These are phyloP conservation scores for Fonsecaea monophora DNA, from an alignment of 2,329 filamentous ascomycete genomes.

Conservation along the genomic window DNA sequence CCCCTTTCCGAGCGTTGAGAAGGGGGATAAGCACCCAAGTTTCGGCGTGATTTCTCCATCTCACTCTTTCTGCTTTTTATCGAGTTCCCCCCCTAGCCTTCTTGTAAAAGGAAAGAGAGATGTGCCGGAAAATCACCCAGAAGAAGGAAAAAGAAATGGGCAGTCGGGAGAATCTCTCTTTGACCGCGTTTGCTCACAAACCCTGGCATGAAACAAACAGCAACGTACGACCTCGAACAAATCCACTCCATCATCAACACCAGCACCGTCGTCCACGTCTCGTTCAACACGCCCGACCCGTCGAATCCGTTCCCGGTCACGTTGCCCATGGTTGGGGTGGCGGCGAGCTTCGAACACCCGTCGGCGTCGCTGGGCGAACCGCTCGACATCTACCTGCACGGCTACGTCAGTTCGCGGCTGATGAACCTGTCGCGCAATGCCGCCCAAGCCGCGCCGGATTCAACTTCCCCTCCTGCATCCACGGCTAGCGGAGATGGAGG, in stretches of 20 bases:
- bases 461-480: not conserved
- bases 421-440: conserved; percentile 74
- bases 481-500: conserved; percentile 41
- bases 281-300: conserved; percentile 67
- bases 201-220: conserved; percentile 51
- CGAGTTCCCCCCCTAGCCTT: too few relatives aligned
- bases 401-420: conserved; percentile 78
- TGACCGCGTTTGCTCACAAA: not conserved
- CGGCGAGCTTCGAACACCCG: conserved; percentile 72
- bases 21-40: too few relatives aligned
- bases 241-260: conserved; percentile 79
- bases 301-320: conserved; percentile 74
- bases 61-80: too few relatives aligned
- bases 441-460: conserved; percentile 43
- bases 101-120: too few relatives aligned
- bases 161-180: too few relatives aligned
- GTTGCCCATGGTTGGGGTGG: conserved; percentile 84
- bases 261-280: conserved; percentile 76
- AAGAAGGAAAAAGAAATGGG: too few relatives aligned
- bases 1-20: too few relatives aligned
- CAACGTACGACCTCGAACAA: conserved; percentile 70
- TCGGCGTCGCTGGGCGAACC: conserved; percentile 67
- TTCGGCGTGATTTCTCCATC: too few relatives aligned
- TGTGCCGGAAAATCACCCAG: too few relatives aligned
- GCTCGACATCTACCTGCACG: conserved; percentile 80